Percentiles rank a stretch among this genome's conserved stretches.
phyloP scores from a whole-genome alignment of 257 asterid species.

The Handroanthus guayacan region DNA sequence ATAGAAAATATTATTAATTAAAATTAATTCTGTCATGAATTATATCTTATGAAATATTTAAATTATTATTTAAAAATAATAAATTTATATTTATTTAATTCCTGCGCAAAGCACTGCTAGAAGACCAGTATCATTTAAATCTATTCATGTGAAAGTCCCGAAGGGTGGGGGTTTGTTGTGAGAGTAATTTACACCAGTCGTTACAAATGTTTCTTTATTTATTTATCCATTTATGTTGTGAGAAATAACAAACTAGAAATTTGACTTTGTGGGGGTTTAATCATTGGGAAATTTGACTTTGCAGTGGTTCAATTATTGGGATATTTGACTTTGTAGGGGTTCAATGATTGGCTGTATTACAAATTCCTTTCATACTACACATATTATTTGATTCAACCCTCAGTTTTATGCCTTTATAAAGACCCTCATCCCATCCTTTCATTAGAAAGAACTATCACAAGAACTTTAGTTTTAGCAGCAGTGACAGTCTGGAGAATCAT shows the following conservation, averaged over 20 bases:
- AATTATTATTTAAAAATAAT: no score
- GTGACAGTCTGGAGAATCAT: constrained; percentile 27
- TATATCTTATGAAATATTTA: no score
- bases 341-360: constrained; percentile 39
- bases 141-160: constrained; percentile 38
- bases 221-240: background rate
- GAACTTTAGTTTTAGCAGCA: background rate
- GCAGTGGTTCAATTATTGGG: no score
- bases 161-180: constrained; percentile 3
- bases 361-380: constrained; percentile 1
- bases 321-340: constrained; percentile 47
- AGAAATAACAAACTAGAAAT: constrained; percentile 10
- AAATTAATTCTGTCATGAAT: no score
- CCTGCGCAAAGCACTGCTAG: no score
- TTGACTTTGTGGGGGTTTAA: no score
- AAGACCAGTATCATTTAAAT: constrained; percentile 19
- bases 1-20: no score
- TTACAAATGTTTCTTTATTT: no score
- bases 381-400: background rate
- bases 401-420: constrained; percentile 22
- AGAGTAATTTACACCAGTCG: constrained; percentile 5
- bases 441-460: background rate
- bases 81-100: no score
- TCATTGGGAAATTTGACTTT: no score
- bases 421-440: background rate